These are phyloP conservation scores for Teratosphaeria nubilosa DNA, from an alignment of 2,329 filamentous ascomycete genomes.

Conservation along the genomic window DNA sequence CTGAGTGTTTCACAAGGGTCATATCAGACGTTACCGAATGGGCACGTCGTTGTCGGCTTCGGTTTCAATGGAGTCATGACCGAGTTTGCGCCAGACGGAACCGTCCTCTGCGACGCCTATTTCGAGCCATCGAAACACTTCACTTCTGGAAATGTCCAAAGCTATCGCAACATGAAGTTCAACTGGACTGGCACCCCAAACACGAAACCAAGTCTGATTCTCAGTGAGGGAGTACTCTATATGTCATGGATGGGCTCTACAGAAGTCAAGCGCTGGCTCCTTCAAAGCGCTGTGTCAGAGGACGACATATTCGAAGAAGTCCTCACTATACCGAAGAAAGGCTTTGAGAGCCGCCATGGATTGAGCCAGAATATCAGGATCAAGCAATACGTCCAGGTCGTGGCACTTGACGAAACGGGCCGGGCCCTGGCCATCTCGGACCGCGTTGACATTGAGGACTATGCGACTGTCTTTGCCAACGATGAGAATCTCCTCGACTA, in stretches of 20 bases:
- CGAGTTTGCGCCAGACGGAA: conserved; percentile 35
- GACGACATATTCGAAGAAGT: background rate
- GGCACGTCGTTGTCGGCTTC: conserved; percentile 47
- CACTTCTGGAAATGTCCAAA: conserved; percentile 27
- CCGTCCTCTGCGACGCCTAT: conserved; percentile 43
- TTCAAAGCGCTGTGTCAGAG: conserved; percentile 26
- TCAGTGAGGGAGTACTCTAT: conserved; percentile 28
- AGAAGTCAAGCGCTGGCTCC: conserved; percentile 34
- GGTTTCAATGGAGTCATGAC: conserved; percentile 32
- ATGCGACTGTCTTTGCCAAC: background rate
- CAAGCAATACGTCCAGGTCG: background rate
- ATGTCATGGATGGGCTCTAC: conserved; percentile 42
- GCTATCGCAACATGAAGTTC: conserved; percentile 44
- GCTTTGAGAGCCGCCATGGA: conserved; percentile 1
- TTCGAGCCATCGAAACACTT: conserved; percentile 37
- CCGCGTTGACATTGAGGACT: background rate
- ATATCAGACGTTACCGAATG: conserved; percentile 43
- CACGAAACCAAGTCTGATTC: conserved; percentile 16
- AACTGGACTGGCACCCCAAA: conserved; percentile 35
- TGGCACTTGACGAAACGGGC: conserved; percentile 1
- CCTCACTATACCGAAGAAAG: background rate
- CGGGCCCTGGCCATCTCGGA: background rate
- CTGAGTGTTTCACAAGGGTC: conserved; percentile 40
- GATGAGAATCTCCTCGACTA: background rate
- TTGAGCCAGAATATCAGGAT: background rate